Base-by-base conservation (phyloP, 2,329 filamentous ascomycete species). In the Lachnellula occidentalis region DNA sequence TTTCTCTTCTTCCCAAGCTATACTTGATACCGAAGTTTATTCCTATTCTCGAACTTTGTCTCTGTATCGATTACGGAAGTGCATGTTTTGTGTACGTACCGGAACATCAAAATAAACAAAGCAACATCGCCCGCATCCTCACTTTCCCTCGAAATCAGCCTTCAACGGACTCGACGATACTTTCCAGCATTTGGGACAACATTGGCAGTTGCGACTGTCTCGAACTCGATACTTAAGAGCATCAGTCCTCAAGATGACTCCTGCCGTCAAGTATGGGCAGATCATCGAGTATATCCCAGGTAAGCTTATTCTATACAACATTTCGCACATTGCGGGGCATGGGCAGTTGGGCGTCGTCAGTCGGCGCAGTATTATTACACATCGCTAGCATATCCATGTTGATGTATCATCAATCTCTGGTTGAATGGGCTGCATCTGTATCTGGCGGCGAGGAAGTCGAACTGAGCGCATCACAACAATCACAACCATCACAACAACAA, bases 211-310 rank as follows among this genome's bases (percentile, higher is more conserved):
- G 41, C 59, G 53, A 63, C 53, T 56, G 39, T 54, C 51, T 58
- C 21, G 21, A 57, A 51, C 11, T 45, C 42, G 11, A 39, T 19
- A 12, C 24, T 27, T 31, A 1, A 31, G 14, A 37, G 34, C 31
- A 57, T 45, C 50, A 14, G 43, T 47, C 19, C 8, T 63, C 57
- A 68, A 55, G 50, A 82, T 72, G 63, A 74, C 73, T 70, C 73
- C 71, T 65, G 72, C 69, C 64, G 73, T 76, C 43, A 78, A 72
- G 48, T 82, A 89, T 75, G 91, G 90, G 59, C 90, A 95, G 76
- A 85, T 96, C 66, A 92, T 96, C 70, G 92, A 96, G 77, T 96
- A 96, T 73, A 95, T 96, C 67, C 88, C 91, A 77, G 89, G 91
- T 95, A 79, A 67, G 82, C 53, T 54, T 46, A 43, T 37, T n/a